phyloP scores from a whole-genome alignment of 495 filamentous ascomycete species.

The Oidiodendron maius region DNA sequence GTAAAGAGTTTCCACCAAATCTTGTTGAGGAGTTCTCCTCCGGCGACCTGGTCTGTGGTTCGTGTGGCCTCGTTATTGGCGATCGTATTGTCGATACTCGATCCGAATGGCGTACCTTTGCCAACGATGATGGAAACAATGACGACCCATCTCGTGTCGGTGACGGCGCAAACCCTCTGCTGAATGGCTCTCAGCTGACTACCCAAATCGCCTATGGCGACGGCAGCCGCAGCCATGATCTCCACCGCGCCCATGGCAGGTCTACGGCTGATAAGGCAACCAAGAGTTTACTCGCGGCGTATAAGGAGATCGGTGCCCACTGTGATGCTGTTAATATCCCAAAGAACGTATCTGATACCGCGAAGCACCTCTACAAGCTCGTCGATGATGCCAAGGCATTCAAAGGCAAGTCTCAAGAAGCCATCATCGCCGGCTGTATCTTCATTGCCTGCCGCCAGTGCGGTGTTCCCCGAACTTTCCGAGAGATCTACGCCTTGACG shows the following conservation, averaged over 20 bases:
- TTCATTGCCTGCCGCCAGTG: constrained; percentile 95
- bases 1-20: constrained; percentile 84
- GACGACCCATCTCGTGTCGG: constrained; percentile 98
- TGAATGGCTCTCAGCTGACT: constrained; percentile 88
- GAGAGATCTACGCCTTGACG: constrained; percentile 85
- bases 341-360: constrained; percentile 71
- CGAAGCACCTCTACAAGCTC: constrained; percentile 91
- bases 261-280: constrained; percentile 79
- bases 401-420: constrained; percentile 92
- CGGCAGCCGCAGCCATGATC: constrained; percentile 67
- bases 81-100: constrained; percentile 90
- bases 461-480: constrained; percentile 81
- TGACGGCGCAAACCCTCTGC: constrained; percentile 77
- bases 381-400: constrained; percentile 87
- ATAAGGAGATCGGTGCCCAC: constrained; percentile 82
- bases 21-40: constrained; percentile 87
- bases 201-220: constrained; percentile 79
- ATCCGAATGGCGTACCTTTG: constrained; percentile 97
- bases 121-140: constrained; percentile 89
- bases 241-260: constrained; percentile 84
- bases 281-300: constrained; percentile 70
- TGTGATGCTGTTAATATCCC: constrained; percentile 83
- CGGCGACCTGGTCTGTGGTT: constrained; percentile 87
- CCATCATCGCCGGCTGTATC: constrained; percentile 90
- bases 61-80: constrained; percentile 86